Conservation (phyloP, 2,329 filamentous ascomycete species). For the Hawksworthiomyces lignivorus region DNA sequence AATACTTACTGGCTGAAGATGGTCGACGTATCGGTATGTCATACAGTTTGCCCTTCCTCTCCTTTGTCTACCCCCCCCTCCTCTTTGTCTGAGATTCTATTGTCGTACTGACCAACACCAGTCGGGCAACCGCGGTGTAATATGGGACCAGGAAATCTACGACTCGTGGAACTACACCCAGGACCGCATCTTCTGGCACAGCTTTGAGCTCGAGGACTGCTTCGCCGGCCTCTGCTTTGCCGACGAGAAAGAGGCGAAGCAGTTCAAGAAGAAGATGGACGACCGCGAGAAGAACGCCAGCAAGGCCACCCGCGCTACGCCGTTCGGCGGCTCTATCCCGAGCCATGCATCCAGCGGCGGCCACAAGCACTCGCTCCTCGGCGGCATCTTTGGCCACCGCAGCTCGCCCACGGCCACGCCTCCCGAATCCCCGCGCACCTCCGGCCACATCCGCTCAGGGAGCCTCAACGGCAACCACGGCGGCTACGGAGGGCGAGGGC, state of each 20-base stretch:
- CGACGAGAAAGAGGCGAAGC: constrained; percentile 95
- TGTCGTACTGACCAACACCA: too few species aligned
- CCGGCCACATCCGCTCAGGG: constrained; percentile 18
- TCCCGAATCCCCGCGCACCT: constrained; percentile 46
- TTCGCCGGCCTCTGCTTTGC: constrained; percentile 84
- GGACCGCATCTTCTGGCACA: constrained; percentile 95
- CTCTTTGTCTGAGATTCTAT: not conserved
- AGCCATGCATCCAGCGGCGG: constrained; percentile 28
- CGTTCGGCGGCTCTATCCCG: constrained; percentile 51
- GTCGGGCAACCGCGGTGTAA: constrained; percentile 72
- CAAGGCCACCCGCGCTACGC: constrained; percentile 73
- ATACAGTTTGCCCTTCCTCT: not conserved
- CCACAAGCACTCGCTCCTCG: constrained; percentile 42
- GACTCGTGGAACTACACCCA: constrained; percentile 93
- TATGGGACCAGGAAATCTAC: constrained; percentile 98
- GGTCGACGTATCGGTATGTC: constrained; percentile 83
- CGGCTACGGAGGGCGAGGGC: constrained; percentile 19
- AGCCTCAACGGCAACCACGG: not conserved
- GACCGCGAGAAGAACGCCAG: constrained; percentile 92
- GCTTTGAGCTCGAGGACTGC: constrained; percentile 91
- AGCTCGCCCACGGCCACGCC: constrained; percentile 44
- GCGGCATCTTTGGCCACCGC: constrained; percentile 54
- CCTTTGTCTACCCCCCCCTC: not conserved
- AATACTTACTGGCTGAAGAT: constrained; percentile 97
- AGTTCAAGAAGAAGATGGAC: constrained; percentile 95